These are phyloP conservation scores for Rosa rugosa DNA, from an alignment of 306 rosid genomes.

Conservation along the genomic window DNA sequence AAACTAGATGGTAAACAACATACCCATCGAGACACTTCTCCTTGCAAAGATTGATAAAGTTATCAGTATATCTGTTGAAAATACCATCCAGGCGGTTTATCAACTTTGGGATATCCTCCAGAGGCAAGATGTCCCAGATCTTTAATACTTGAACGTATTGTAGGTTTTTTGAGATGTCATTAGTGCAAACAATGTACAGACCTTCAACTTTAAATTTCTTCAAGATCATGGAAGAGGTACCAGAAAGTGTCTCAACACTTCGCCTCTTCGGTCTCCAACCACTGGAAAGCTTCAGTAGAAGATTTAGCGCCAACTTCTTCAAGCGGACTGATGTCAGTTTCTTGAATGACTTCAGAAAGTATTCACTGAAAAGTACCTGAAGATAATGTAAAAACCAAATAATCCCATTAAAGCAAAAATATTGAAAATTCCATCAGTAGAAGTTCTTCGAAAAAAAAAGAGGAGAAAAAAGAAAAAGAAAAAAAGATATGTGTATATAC, in stretches of 20 bases:
- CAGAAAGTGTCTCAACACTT: slow-evolving; percentile 36
- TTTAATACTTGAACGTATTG: slow-evolving; percentile 52
- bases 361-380: slow-evolving; percentile 69
- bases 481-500: background rate
- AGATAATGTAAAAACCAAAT: background rate
- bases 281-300: slow-evolving; percentile 53
- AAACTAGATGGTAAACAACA: slow-evolving; percentile 16
- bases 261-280: slow-evolving; percentile 75
- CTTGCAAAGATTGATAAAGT: slow-evolving; percentile 50
- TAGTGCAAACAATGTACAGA: slow-evolving; percentile 50
- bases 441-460: background rate
- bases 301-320: slow-evolving; percentile 50
- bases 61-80: slow-evolving; percentile 52
- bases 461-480: no score
- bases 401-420: background rate
- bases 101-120: slow-evolving; percentile 56
- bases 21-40: slow-evolving; percentile 59
- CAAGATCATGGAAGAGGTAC: slow-evolving; percentile 46
- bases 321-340: slow-evolving; percentile 29
- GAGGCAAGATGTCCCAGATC: slow-evolving; percentile 68
- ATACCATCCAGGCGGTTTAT: slow-evolving; percentile 54
- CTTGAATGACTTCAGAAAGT: slow-evolving; percentile 67
- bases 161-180: slow-evolving; percentile 53
- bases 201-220: slow-evolving; percentile 59
- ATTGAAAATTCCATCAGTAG: background rate